Evolutionary conservation across 2,329 filamentous ascomycete species (phyloP).

Genomic region (Pseudogymnoascus sp.): DNA sequence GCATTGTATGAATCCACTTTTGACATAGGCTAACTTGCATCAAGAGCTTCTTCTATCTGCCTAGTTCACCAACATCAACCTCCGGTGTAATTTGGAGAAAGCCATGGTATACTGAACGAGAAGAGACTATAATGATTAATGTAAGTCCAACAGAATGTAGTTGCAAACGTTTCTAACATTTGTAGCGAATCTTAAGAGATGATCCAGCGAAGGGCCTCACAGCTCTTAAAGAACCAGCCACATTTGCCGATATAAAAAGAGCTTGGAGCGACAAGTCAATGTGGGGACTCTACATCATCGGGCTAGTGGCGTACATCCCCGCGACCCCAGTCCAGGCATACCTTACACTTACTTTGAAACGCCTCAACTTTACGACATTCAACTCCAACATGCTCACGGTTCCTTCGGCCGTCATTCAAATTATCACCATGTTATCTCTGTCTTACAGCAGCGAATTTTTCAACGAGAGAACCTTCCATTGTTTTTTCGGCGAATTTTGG

Average conservation of each 20-base stretch:
- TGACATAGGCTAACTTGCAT: background rate
- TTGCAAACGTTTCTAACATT: background rate
- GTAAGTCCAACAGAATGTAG: conserved; percentile 12
- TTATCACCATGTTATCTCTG: conserved; percentile 47
- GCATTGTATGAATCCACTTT: background rate
- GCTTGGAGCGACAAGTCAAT: conserved; percentile 41
- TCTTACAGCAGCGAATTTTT: conserved; percentile 49
- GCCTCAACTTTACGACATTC: conserved; percentile 51
- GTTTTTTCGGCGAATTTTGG: conserved; percentile 46
- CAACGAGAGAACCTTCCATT: conserved; percentile 47
- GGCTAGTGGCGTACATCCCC: conserved; percentile 42
- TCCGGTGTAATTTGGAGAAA: conserved; percentile 53
- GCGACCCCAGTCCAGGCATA: conserved; percentile 42
- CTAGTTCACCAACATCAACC: conserved; percentile 59
- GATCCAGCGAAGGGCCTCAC: conserved; percentile 48
- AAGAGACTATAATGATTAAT: conserved; percentile 66
- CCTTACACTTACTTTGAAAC: conserved; percentile 47
- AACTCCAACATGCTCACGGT: conserved; percentile 57
- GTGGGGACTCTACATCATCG: conserved; percentile 44
- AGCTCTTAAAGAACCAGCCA: conserved; percentile 37
- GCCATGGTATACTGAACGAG: conserved; percentile 58
- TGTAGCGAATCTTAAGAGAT: conserved; percentile 41
- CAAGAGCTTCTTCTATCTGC: conserved; percentile 49
- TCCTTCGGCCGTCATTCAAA: conserved; percentile 49
- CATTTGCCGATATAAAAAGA: conserved; percentile 36